Conservation (phyloP, 2,329 filamentous ascomycete species). For the Colletotrichum costaricense region DNA sequence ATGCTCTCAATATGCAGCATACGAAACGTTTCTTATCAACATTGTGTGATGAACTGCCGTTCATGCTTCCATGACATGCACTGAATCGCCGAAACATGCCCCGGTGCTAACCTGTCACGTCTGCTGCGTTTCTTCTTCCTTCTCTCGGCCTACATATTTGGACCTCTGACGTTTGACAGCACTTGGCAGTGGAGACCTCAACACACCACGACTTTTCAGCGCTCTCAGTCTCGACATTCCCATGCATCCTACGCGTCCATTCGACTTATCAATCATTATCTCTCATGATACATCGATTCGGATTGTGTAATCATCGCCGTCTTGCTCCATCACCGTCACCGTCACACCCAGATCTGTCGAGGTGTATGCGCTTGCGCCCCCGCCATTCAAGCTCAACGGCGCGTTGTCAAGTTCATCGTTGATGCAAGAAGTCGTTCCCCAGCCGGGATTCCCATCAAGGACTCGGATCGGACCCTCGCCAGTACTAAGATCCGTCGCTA, state of each 20-base stretch:
- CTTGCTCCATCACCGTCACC: constrained; percentile 1
- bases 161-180: background rate
- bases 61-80: constrained; percentile 4
- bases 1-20: background rate
- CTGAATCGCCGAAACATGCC: background rate
- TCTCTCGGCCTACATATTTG: too few species aligned
- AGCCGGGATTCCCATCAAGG: constrained; percentile 44
- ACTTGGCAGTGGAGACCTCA: background rate
- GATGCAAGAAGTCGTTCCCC: constrained; percentile 40
- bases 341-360: constrained; percentile 1
- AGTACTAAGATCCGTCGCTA: constrained; percentile 43
- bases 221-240: background rate
- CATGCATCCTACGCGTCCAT: background rate
- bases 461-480: constrained; percentile 47
- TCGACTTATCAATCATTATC: too few species aligned
- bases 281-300: background rate
- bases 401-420: constrained; percentile 46
- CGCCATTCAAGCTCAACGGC: constrained; percentile 37
- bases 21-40: background rate
- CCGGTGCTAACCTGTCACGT: too few species aligned
- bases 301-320: constrained; percentile 19
- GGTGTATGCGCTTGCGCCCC: background rate
- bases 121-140: background rate
- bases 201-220: background rate
- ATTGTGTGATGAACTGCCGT: background rate